Base-by-base conservation (phyloP, 225 moss, liverwort and hornwort species). In the Pleurozium schreberi region DNA sequence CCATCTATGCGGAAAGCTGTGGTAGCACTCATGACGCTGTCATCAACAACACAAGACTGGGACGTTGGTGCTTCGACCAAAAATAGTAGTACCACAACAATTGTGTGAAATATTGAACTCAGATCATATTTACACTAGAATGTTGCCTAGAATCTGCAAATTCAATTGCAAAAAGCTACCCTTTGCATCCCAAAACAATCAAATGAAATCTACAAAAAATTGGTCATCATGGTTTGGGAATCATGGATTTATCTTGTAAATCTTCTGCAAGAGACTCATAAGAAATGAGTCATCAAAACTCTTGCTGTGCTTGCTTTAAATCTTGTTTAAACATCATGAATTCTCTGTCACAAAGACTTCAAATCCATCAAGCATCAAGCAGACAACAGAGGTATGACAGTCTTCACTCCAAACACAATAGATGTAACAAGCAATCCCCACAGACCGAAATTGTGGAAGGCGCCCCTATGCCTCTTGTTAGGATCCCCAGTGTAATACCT, bases 1-100 rank as follows among this genome's bases (percentile, higher is more conserved):
- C 97, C 98, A 21, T 96, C 89, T n/a, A 98, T 98, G 97, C 94
- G 98, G 55, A 96, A 91, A 89, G 96, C 88, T 4, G 98, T 98
- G 57, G 96, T 98, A 33, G 93, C 96, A 17, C 91, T 98, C 25
- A 98, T 98, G 98, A 96, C 96, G 15, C 76, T 98, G 87, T 96
- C 97, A 64, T 96, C 95, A 20, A 84, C 93, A 83, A 94, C 97
- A 33, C 94, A 96, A 91, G 97, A 95, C 2, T 98, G 96, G 97
- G 94, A 95, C 23, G 88, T 95, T 61, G 88, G 90, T 60, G 85
- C 92, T 71, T 92, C 89, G 36, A 36, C 91, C 33, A 91, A 18
- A 71, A 87, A n/a, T 47, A 78, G 22, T 40, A 57, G n/a, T 20
- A n/a, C 57, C 42, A 77, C 52, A 15, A 18, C 70, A 43, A 75